These are phyloP conservation scores for Sisymbrium altissimum DNA, from an alignment of 345 rosid species.

Conservation along the genomic window DNA sequence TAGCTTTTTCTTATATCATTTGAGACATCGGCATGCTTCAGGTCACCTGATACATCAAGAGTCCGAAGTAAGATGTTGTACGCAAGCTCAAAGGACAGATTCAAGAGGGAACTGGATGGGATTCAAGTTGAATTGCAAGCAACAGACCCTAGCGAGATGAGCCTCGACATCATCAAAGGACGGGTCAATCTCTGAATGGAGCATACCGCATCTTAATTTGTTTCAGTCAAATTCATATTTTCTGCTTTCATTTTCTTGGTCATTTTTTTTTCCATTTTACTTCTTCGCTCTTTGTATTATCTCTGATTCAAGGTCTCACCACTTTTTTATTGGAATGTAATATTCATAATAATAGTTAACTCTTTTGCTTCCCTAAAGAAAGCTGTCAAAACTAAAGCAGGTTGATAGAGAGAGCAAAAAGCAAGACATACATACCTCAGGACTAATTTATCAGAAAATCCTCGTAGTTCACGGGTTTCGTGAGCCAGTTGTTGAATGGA, in stretches of 20 bases:
- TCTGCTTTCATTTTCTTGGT: conserved; percentile 8
- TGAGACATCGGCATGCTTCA: conserved; percentile 21
- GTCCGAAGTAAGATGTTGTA: conserved; percentile 78
- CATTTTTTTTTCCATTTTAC: background rate
- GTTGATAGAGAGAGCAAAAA: conserved; percentile 1
- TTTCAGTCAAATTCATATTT: conserved; percentile 9
- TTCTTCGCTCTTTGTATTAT: background rate
- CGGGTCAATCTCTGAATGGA: conserved; percentile 42
- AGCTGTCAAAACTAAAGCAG: background rate
- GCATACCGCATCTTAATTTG: conserved; percentile 2
- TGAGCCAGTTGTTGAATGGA: conserved; percentile 36
- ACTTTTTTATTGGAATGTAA: conserved; percentile 1
- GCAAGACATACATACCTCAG: conserved; percentile 26
- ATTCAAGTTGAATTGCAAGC: conserved; percentile 74
- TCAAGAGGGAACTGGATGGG: conserved; percentile 76
- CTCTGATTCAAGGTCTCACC: conserved; percentile 24
- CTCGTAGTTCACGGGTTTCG: conserved; percentile 28
- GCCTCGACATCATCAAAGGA: conserved; percentile 54
- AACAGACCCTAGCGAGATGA: conserved; percentile 77
- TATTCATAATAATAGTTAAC: conserved; percentile 5
- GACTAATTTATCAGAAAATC: conserved; percentile 25
- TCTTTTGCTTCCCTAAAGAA: conserved; percentile 21
- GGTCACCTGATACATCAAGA: conserved; percentile 67
- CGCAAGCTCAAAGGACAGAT: conserved; percentile 72
- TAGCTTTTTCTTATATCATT: background rate